These are phyloP conservation scores for Saussurea involucrata DNA, from an alignment of 129 eudicot genomes.

Conservation along the genomic window DNA sequence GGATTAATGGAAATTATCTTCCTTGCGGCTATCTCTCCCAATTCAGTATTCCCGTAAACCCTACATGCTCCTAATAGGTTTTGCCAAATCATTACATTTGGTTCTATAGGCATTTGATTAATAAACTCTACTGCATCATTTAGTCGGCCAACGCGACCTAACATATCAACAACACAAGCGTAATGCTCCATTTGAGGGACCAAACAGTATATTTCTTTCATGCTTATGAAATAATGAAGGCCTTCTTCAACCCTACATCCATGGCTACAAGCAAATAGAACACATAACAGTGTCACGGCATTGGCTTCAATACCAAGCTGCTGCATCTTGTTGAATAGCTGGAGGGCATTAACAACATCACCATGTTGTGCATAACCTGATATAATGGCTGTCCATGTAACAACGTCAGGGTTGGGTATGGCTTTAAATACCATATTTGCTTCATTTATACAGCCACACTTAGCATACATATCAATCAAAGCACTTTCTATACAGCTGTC, in stretches of 20 bases:
- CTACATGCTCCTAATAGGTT: conserved; percentile 32
- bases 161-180: conserved; percentile 33
- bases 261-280: conserved; percentile 49
- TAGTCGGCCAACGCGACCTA: conserved; percentile 30
- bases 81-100: conserved; percentile 23
- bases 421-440: conserved; percentile 25
- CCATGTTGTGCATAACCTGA: conserved; percentile 36
- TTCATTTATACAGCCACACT: conserved; percentile 28
- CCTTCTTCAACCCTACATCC: conserved; percentile 45
- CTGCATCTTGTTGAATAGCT: conserved; percentile 28
- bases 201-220: conserved; percentile 27
- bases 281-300: conserved; percentile 39
- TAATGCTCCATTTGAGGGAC: conserved; percentile 49
- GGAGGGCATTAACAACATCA: conserved; percentile 17
- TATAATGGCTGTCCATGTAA: conserved; percentile 28
- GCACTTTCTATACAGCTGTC: conserved; percentile 29
- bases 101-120: background rate
- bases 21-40: conserved; percentile 24
- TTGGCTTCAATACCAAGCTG: conserved; percentile 20
- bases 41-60: conserved; percentile 24
- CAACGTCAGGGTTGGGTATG: conserved; percentile 23
- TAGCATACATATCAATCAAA: conserved; percentile 38
- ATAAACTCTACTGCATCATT: conserved; percentile 10
- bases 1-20: conserved; percentile 20
- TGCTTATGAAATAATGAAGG: conserved; percentile 29